Conservation (phyloP, 1,139 yeast species). For the Taphrina confusa region DNA sequence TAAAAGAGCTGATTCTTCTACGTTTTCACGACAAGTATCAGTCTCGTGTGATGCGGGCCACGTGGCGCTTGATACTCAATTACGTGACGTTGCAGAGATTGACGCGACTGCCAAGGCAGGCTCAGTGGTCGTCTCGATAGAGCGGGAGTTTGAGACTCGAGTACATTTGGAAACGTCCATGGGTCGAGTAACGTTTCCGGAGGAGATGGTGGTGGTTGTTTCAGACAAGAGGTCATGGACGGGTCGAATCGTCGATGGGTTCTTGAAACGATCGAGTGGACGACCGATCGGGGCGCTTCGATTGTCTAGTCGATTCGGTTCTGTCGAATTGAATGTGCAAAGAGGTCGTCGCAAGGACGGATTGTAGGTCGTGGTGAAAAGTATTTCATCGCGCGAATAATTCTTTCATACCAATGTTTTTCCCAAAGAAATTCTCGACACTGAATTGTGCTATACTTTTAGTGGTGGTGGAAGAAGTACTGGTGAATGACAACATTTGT, state of each 20-base stretch:
- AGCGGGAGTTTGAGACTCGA: background rate
- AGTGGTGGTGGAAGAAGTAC: background rate
- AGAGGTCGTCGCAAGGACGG: background rate
- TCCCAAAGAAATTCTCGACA: slow-evolving; percentile 17
- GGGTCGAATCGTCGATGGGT: slow-evolving; percentile 1
- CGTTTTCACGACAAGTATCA: too few relatives aligned
- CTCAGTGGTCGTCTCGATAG: background rate
- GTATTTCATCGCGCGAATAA: background rate
- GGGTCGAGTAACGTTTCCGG: background rate
- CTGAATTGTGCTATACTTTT: background rate
- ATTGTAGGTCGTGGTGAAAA: background rate
- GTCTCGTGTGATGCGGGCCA: background rate
- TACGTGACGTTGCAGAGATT: background rate
- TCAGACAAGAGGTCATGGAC: slow-evolving; percentile 8
- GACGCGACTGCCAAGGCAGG: background rate
- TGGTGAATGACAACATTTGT: background rate
- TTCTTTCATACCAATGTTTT: background rate
- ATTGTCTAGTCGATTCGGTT: background rate
- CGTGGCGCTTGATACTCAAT: background rate
- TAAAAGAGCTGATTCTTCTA: background rate
- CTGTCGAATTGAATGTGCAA: background rate
- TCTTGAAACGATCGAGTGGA: background rate
- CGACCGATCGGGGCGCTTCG: background rate
- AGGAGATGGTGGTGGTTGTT: background rate
- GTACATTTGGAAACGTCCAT: background rate